Evolutionary conservation across 148 eudicot genomes (phyloP).

Genomic region (Rhododendron vialii): DNA sequence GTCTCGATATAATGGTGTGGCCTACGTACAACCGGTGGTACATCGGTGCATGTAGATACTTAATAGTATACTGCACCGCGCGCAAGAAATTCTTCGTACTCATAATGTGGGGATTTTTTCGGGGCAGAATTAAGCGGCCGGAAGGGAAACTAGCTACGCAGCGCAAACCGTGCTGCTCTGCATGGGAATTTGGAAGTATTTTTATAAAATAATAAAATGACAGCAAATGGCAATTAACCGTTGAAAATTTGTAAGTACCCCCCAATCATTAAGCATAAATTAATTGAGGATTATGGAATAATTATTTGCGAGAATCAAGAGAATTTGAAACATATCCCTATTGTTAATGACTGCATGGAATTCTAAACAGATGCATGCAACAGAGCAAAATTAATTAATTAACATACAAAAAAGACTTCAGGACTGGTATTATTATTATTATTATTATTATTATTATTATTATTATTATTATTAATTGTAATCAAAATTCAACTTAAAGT

Average conservation of each 20-base stretch:
- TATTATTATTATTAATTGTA: background rate
- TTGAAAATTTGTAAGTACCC: background rate
- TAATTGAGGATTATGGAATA: background rate
- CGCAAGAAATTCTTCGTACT: background rate
- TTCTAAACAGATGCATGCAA: background rate
- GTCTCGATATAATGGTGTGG: no score
- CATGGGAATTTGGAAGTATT: background rate
- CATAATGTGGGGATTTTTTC: background rate
- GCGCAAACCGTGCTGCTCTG: background rate
- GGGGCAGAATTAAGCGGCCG: background rate
- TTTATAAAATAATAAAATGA: background rate
- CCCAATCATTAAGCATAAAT: background rate
- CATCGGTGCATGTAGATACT: background rate
- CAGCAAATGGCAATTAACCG: background rate
- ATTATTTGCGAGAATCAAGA: background rate
- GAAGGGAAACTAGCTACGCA: background rate
- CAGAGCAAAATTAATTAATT: background rate
- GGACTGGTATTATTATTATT: background rate
- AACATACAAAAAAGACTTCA: background rate
- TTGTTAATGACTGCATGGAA: background rate
- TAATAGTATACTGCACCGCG: background rate
- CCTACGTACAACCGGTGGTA: no score
- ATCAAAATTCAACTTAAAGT: background rate
- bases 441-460: no score
- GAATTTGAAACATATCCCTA: background rate